Base-by-base conservation (phyloP, 1,284 basidiomycete species). In the Macrocybe sp. region DNA sequence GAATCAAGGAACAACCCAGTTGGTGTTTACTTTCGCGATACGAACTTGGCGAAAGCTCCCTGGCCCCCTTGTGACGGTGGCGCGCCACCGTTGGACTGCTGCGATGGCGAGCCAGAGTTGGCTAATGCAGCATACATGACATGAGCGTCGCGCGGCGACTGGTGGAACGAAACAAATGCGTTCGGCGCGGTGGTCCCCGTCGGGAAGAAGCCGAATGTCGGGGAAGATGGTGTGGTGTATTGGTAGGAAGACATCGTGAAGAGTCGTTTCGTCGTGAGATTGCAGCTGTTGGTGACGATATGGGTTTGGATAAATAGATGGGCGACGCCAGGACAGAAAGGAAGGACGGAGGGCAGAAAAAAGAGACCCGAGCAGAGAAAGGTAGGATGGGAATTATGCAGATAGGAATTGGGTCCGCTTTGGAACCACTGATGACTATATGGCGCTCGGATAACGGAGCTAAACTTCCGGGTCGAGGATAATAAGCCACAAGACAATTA, bases 131-230 rank as follows among this genome's bases (percentile, higher is more conserved):
- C 73, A 65, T 80, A 86, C 78, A 85, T 83, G 52, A 68, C 64
- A 59, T 86, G 80, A 12, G 70, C 61, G 57, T 83, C 80, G 50
- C 85, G 79, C 45, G 85, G 85, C 52, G 80, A 77, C 64, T 80
- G 77, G 61, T 83, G 76, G 57, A 87, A 75, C 39, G 72, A 60
- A 30, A 74, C 62, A 67, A 88, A 86, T 10, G 83, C 80, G 56
- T 85, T 80, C 35, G 79, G 76, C 10, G 76, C 74, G 9, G 75
- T 75, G 10, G 74, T 73, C 37, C 76, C 76, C 16, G 74, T 70
- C 48, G 84, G 84, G 68, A 81, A 81, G 59, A 81, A 76, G 43
- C 78, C 81, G 52, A 72, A 83, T 32, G 74, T 75, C 50, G 78
- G 77, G 1, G 77, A 78, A 32, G 72, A 59, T 48, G 78, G 72